Base-by-base conservation (phyloP, 2,329 filamentous ascomycete species). In the Thelonectria olida region DNA sequence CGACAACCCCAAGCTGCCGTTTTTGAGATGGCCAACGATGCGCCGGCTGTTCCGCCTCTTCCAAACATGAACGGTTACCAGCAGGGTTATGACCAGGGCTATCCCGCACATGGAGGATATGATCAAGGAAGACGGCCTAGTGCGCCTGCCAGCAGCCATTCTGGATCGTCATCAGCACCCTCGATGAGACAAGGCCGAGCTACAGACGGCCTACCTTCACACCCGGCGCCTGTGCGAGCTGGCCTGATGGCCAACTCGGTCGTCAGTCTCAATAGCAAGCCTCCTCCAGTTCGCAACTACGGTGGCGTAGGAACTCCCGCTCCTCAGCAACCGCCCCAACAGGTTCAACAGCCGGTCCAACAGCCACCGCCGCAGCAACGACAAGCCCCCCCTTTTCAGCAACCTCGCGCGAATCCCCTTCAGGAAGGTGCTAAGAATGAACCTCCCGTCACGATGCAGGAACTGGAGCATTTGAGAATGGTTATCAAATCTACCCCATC, bases 391-490 rank as follows among this genome's bases (percentile, higher is more conserved):
- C 74, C 71, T 47, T 70, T 73, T 22, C 72, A 71, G 20, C 70
- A 73, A 47, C 72, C 76, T 10, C 69, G 69, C 23, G 63, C 47
- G 39, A 71, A 58, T 39, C 36, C 52, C 20, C 57, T 62, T 36
- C 64, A 71, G 67, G 64, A 71, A 60, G 56, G 74, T 66, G 63
- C 64, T 71, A 70, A 64, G 45, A 58, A 70, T n/a, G 73, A 78
- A 36, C 67, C 73, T 4, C 75, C 90, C 0, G 90, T 98, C 4
- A 97, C 94, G 0, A 80, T 85, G 2, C 87, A 91, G 42, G 92
- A 97, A 74, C 82, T 99, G 7, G 91, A 96, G 67, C 84, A 84
- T 20, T 80, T 98, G 8, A 89, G 92, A 28, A 86, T 87, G 69
- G 79, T 82, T 7, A 89, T 91, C 65, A 92, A 91, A 74, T 82